Evolutionary conservation across 768 basidiomycete species (phyloP).

Genomic region (Kwoniella sp.): DNA sequence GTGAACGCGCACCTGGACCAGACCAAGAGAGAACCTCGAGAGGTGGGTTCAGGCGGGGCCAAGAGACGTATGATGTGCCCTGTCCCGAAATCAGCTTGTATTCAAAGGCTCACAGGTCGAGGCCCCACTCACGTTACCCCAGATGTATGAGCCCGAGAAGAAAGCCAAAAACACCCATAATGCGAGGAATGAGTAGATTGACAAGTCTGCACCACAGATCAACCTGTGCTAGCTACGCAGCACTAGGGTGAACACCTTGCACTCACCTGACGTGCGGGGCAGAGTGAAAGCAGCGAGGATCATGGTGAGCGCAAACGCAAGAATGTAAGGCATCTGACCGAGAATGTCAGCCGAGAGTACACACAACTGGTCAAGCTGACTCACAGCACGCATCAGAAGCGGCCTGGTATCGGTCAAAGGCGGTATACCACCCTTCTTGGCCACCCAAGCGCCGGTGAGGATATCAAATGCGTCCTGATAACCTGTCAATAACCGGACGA

Average conservation of each 20-base stretch:
- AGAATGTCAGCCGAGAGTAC: slow-evolving; percentile 3
- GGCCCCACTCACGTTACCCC: slow-evolving; percentile 47
- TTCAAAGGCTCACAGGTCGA: background rate
- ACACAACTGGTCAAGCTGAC: slow-evolving; percentile 39
- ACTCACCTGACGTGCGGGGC: slow-evolving; percentile 78
- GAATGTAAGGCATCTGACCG: slow-evolving; percentile 72
- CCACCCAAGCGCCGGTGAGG: slow-evolving; percentile 83
- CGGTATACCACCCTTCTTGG: slow-evolving; percentile 68
- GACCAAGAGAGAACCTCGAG: slow-evolving; percentile 76
- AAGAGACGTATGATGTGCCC: slow-evolving; percentile 90
- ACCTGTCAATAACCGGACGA: background rate
- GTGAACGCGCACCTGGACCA: slow-evolving; percentile 81
- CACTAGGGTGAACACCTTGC: background rate
- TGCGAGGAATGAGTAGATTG: slow-evolving; percentile 75
- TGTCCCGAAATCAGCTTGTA: slow-evolving; percentile 51
- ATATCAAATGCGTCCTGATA: slow-evolving; percentile 89
- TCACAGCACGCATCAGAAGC: slow-evolving; percentile 74
- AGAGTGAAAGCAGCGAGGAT: slow-evolving; percentile 78
- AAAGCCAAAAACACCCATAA: slow-evolving; percentile 66
- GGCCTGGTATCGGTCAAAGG: slow-evolving; percentile 74
- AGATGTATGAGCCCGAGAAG: slow-evolving; percentile 66
- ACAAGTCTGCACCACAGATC: slow-evolving; percentile 61
- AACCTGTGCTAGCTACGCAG: background rate
- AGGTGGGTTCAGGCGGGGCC: slow-evolving; percentile 81
- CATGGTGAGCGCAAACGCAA: slow-evolving; percentile 80